Percentiles rank a stretch among this genome's conserved stretches.
phyloP scores from a whole-genome alignment of 2,329 filamentous ascomycete genomes.

The Beauveria sp. region DNA sequence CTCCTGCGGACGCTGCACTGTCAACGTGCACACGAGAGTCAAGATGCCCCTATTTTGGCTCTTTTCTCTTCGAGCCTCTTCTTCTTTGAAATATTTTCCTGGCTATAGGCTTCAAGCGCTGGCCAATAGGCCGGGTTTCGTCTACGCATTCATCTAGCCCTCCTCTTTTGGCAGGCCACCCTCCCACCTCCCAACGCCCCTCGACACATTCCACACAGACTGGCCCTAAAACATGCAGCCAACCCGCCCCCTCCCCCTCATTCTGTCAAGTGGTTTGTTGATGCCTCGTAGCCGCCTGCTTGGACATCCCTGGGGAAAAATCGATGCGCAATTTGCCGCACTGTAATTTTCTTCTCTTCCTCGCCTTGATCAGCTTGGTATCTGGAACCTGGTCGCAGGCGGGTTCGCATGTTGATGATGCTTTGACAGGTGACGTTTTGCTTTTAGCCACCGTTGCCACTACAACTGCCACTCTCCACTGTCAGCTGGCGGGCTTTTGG shows the following conservation, averaged over 20 bases:
- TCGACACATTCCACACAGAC: slow-evolving; percentile 1
- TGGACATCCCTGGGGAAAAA: background rate
- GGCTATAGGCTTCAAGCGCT: background rate
- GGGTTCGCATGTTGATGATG: background rate
- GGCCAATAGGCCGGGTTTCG: too few relatives aligned
- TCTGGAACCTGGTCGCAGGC: background rate
- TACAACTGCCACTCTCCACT: background rate
- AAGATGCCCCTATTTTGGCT: too few relatives aligned
- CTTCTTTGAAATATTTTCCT: background rate
- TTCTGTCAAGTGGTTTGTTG: background rate
- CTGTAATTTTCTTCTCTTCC: too few relatives aligned
- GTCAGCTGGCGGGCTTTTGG: background rate
- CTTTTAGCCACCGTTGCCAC: background rate
- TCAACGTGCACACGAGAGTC: too few relatives aligned
- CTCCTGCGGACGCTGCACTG: too few relatives aligned
- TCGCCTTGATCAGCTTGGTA: too few relatives aligned
- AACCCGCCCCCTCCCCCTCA: background rate
- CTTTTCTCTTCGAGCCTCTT: background rate
- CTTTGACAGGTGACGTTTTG: background rate
- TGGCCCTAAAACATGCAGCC: background rate
- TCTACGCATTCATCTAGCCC: background rate
- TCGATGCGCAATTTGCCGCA: too few relatives aligned
- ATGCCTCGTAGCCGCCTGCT: background rate
- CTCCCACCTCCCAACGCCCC: background rate
- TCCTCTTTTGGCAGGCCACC: background rate